Evolutionary conservation across 805 yeast species (phyloP), one percentile per base, ranked within the genome.

Genomic region (Henningerozyma blattae): DNA sequence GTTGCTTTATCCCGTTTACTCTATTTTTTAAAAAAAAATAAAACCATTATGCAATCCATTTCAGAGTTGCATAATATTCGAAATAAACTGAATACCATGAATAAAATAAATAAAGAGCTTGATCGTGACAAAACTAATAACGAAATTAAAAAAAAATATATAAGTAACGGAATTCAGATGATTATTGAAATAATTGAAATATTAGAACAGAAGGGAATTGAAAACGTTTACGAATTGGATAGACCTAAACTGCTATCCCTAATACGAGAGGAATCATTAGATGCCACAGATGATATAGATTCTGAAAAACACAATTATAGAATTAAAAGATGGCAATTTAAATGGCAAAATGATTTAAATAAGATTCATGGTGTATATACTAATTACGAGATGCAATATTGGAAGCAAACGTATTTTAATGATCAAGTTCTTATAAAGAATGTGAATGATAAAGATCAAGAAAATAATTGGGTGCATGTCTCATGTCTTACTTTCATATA

Each of bases 371-470:
- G 76, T 4, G 67, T 68, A 2, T 72, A 55, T 44, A 60, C 77
- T 1, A 48, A 61, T 12, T 67, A 62, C 40, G 77, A 75, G 36
- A 73, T 75, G 77, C 54, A 48, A 15, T 64, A 66, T 40, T 75
- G 82, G 82, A 64, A 55, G 32, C 31, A 46, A 7, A 51, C 56
- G 5, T 71, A 73, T 45, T 75, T 75, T 45, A 60, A 61, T 4
- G 59, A 65, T 33, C 54, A 54, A 9, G 77, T 66, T 0, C 56
- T 54, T 19, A 77, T 65, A 22, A 56, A 49, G 35, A 44, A 43
- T n/a, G 46, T 46, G 3, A 42, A 44, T 4, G 55, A 48, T 15
- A 34, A 35, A 7, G 52, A 54, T 30, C 40, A 37, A 19, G 29
- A 35, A 3, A 30, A 35, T 9, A 50, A 48, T 33, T 52, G 58